Evolutionary conservation across 2,329 filamentous ascomycete genomes (phyloP).

Genomic region (Hirsutella thompsonii): DNA sequence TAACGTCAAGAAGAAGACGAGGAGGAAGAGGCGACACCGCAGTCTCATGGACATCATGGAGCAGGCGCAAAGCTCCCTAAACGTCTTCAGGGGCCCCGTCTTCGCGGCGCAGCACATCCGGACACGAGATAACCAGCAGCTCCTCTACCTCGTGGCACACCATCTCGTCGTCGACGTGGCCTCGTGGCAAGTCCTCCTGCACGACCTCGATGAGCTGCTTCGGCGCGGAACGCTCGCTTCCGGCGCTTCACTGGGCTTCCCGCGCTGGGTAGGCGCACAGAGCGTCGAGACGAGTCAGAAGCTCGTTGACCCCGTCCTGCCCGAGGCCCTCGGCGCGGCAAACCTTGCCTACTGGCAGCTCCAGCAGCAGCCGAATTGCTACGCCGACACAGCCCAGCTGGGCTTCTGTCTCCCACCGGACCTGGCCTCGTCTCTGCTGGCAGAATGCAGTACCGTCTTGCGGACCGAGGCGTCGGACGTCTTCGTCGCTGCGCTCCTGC

Average conservation of each 20-base stretch:
- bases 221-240: conserved; percentile 30
- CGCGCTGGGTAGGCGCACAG: conserved; percentile 35
- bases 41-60: conserved; percentile 24
- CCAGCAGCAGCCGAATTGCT: conserved; percentile 23
- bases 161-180: conserved; percentile 37
- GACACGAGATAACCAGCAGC: conserved; percentile 29
- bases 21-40: not conserved
- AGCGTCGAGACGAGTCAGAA: conserved; percentile 16
- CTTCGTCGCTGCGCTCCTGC: conserved; percentile 37
- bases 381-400: conserved; percentile 26
- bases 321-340: conserved; percentile 7
- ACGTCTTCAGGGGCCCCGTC: conserved; percentile 36
- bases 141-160: conserved; percentile 36
- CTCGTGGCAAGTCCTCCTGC: conserved; percentile 36
- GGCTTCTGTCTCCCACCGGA: conserved; percentile 31
- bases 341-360: conserved; percentile 36
- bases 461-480: conserved; percentile 40
- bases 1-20: not conserved
- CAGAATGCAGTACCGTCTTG: conserved; percentile 29
- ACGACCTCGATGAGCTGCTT: conserved; percentile 36
- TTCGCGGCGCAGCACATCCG: conserved; percentile 36
- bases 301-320: not conserved
- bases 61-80: conserved; percentile 27
- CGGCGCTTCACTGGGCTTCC: conserved; percentile 31
- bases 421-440: conserved; percentile 27